These are phyloP conservation scores for Yamadazyma spencermartinsiae DNA, from an alignment of 1,139 yeast genomes.

Conservation along the genomic window DNA sequence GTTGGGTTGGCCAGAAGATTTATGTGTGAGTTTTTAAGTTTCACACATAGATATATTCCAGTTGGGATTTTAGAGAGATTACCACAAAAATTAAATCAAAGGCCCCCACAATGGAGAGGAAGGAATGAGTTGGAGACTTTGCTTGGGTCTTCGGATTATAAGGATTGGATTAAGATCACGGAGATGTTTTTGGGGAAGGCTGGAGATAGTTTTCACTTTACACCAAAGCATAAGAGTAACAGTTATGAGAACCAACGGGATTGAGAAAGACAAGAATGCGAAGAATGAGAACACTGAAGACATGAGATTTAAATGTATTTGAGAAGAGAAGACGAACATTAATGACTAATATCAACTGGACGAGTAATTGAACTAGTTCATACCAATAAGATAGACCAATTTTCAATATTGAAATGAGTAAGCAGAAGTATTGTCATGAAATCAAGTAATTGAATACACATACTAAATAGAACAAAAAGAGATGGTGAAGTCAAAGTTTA, in stretches of 20 bases:
- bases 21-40: constrained; percentile 91
- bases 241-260: constrained; percentile 59
- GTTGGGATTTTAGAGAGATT: constrained; percentile 85
- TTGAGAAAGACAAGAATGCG: too few species aligned
- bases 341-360: too few species aligned
- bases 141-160: constrained; percentile 79
- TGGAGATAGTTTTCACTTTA: constrained; percentile 70
- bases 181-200: constrained; percentile 94
- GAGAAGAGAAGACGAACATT: too few species aligned
- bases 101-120: constrained; percentile 95
- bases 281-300: too few species aligned
- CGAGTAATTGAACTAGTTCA: too few species aligned
- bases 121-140: constrained; percentile 90
- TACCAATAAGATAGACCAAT: too few species aligned
- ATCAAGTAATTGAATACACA: too few species aligned
- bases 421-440: too few species aligned
- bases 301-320: too few species aligned
- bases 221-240: constrained; percentile 94
- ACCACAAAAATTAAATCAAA: constrained; percentile 87
- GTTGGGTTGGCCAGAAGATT: constrained; percentile 84
- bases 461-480: too few species aligned
- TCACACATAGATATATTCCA: constrained; percentile 92
- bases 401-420: too few species aligned
- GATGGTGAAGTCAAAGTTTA: too few species aligned
- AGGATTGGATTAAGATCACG: constrained; percentile 95